Conservation (phyloP, 2,329 filamentous ascomycete genomes). For the Sporothrix inflata region DNA sequence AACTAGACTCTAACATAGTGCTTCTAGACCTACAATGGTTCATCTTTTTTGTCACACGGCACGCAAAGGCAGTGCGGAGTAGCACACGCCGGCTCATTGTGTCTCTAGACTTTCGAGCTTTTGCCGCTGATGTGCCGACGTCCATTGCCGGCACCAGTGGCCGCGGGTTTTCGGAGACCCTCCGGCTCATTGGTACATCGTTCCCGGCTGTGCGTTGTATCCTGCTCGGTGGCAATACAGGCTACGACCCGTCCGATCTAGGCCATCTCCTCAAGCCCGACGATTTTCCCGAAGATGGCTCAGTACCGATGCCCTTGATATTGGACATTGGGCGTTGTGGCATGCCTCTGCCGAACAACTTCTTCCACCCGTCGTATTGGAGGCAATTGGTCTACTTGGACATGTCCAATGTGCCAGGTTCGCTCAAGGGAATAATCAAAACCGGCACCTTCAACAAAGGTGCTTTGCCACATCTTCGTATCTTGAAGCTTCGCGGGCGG, state of each 20-base stretch:
- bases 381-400: conserved; percentile 56
- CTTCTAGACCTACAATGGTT: conserved; percentile 54
- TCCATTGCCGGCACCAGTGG: conserved; percentile 48
- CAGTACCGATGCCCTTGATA: conserved; percentile 41
- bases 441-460: conserved; percentile 31
- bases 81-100: conserved; percentile 50
- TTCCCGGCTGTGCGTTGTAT: conserved; percentile 53
- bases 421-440: conserved; percentile 42
- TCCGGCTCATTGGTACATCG: conserved; percentile 44
- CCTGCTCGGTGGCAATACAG: conserved; percentile 52
- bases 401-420: conserved; percentile 54
- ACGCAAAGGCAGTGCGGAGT: conserved; percentile 42
- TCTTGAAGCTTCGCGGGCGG: conserved; percentile 55
- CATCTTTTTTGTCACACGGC: conserved; percentile 49
- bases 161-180: conserved; percentile 45
- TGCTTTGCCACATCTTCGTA: conserved; percentile 51
- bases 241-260: conserved; percentile 49
- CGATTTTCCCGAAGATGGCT: conserved; percentile 20
- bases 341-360: conserved; percentile 45
- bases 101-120: conserved; percentile 53
- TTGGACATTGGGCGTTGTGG: conserved; percentile 52
- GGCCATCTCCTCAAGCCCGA: conserved; percentile 3
- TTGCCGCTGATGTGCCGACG: conserved; percentile 46
- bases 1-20: neutral
- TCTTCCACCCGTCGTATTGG: conserved; percentile 47